These are phyloP conservation scores for Fusarium papillatum DNA, from an alignment of 2,329 filamentous ascomycete genomes.

Conservation along the genomic window DNA sequence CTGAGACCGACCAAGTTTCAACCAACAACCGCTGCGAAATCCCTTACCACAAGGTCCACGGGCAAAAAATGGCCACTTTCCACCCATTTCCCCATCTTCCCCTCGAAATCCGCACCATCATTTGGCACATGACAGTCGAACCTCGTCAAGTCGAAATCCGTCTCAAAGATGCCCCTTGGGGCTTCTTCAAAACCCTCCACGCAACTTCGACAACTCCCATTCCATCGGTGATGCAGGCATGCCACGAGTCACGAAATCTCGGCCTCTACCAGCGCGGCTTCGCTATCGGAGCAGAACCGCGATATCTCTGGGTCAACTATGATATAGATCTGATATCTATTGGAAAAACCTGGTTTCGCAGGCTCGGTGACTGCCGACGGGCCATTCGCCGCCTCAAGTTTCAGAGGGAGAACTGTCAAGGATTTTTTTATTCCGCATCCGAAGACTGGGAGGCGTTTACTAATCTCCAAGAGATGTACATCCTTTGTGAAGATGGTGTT, in stretches of 20 bases:
- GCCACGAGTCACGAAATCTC: constrained; percentile 9
- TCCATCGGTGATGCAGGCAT: constrained; percentile 1
- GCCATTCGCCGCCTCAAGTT: not conserved
- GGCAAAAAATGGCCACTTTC: constrained; percentile 7
- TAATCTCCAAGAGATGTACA: not conserved
- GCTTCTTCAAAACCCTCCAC: too few species aligned
- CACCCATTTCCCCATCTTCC: constrained; percentile 21
- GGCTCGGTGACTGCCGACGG: not conserved
- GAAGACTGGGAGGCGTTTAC: not conserved
- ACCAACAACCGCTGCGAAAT: not conserved
- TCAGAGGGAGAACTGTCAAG: not conserved
- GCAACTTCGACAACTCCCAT: not conserved
- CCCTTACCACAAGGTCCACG: not conserved
- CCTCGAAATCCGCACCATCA: not conserved
- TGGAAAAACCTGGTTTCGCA: not conserved
- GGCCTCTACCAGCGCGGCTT: not conserved
- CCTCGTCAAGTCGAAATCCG: constrained; percentile 18
- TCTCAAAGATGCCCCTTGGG: too few species aligned
- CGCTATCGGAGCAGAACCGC: not conserved
- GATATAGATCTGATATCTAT: constrained; percentile 6
- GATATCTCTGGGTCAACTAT: constrained; percentile 9
- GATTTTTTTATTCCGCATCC: not conserved
- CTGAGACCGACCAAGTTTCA: not conserved
- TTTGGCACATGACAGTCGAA: not conserved
- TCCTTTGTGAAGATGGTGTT: not conserved